phyloP scores from a whole-genome alignment of 805 yeast genomes.

The Ogataea haglerorum region DNA sequence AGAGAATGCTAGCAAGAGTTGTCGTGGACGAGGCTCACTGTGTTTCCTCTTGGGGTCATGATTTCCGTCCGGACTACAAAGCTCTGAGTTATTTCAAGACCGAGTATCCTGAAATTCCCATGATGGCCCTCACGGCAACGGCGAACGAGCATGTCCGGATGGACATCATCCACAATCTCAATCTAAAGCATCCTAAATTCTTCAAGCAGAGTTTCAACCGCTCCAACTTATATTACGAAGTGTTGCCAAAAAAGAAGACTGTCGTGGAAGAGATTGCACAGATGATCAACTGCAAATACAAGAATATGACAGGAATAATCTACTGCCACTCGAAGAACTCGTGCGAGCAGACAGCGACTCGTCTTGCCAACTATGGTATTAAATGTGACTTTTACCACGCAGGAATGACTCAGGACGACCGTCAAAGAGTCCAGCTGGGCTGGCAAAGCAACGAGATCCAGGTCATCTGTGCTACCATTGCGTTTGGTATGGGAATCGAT shows the following conservation, averaged over 20 bases:
- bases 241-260: slow-evolving; percentile 59
- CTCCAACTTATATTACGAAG: slow-evolving; percentile 77
- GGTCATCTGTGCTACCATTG: slow-evolving; percentile 94
- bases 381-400: slow-evolving; percentile 83
- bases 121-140: slow-evolving; percentile 96
- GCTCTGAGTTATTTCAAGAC: slow-evolving; percentile 69
- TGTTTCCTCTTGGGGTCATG: slow-evolving; percentile 98
- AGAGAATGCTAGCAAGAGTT: slow-evolving; percentile 66
- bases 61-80: slow-evolving; percentile 93
- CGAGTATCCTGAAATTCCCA: slow-evolving; percentile 74
- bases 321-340: slow-evolving; percentile 89
- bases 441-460: slow-evolving; percentile 78
- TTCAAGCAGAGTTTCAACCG: slow-evolving; percentile 91
- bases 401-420: slow-evolving; percentile 80
- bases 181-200: slow-evolving; percentile 56
- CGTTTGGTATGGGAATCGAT: slow-evolving; percentile 99
- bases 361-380: slow-evolving; percentile 58
- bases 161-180: slow-evolving; percentile 80
- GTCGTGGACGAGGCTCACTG: slow-evolving; percentile 98
- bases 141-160: slow-evolving; percentile 86
- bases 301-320: slow-evolving; percentile 74
- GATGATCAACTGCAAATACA: slow-evolving; percentile 49
- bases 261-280: slow-evolving; percentile 56
- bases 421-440: slow-evolving; percentile 63
- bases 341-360: slow-evolving; percentile 77